phyloP scores from a whole-genome alignment of 192 early-diverging fungal genomes.

The Backusella liffmaniae region DNA sequence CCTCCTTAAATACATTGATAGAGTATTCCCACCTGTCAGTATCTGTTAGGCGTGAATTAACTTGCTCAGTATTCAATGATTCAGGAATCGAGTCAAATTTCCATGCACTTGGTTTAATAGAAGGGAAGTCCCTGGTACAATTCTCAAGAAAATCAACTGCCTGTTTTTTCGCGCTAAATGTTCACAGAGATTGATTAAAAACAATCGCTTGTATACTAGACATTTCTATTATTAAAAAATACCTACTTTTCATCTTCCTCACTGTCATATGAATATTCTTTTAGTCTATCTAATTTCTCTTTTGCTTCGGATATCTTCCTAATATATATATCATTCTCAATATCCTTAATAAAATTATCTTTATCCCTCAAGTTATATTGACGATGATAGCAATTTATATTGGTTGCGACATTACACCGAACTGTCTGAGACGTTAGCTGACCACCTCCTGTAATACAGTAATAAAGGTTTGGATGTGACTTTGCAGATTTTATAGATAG shows the following conservation, averaged over 20 bases:
- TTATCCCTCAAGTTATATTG: neutral
- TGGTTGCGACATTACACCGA: neutral
- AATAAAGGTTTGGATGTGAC: conserved; percentile 9
- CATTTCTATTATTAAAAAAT: neutral
- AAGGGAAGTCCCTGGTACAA: neutral
- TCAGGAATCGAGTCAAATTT: conserved; percentile 16
- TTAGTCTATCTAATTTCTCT: neutral
- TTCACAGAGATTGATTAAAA: neutral
- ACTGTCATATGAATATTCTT: neutral
- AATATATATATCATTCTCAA: conserved; percentile 21
- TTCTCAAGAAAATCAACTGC: neutral
- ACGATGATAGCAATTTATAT: neutral
- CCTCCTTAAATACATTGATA: neutral
- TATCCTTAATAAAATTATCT: conserved; percentile 3
- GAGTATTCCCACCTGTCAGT: conserved; percentile 12
- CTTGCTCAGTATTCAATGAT: neutral
- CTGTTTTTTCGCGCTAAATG: neutral
- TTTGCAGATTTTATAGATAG: conserved; percentile 14
- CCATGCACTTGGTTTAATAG: conserved; percentile 13
- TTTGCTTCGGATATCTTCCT: neutral
- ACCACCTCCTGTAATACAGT: conserved; percentile 19
- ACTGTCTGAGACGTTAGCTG: conserved; percentile 23
- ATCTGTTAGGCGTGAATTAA: neutral
- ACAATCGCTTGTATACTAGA: neutral
- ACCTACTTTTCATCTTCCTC: neutral